These are phyloP conservation scores for Eutypa lata DNA, from an alignment of 2,329 filamentous ascomycete species.

Conservation along the genomic window DNA sequence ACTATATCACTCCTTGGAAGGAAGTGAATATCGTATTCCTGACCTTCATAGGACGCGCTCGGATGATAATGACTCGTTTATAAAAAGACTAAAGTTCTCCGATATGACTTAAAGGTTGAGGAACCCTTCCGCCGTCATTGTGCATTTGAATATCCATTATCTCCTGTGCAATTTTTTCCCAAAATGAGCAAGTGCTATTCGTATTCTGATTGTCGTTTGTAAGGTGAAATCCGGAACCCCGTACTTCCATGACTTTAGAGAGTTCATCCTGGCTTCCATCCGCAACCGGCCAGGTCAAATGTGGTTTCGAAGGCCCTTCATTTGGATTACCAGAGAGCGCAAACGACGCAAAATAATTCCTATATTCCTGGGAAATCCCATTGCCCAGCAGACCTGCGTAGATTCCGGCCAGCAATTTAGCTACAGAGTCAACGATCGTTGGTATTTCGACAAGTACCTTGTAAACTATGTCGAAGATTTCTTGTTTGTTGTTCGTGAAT, in stretches of 20 bases:
- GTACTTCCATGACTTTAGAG: background rate
- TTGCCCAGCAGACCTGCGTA: background rate
- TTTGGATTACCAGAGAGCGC: slow-evolving; percentile 4
- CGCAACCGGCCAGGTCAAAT: background rate
- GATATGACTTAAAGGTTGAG: too few relatives aligned
- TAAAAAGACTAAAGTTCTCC: too few relatives aligned
- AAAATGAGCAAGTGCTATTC: background rate
- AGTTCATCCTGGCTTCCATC: background rate
- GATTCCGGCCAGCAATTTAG: background rate
- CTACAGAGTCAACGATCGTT: background rate
- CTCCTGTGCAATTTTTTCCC: background rate
- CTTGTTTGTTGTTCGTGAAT: slow-evolving; percentile 1
- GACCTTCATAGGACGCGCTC: too few relatives aligned
- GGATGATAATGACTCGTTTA: too few relatives aligned
- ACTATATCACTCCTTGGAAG: too few relatives aligned
- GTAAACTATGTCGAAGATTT: background rate
- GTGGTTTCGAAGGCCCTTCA: too few relatives aligned
- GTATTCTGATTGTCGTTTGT: background rate
- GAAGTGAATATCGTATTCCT: too few relatives aligned
- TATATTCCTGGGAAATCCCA: background rate
- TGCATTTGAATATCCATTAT: too few relatives aligned
- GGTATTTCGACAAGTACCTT: too few relatives aligned
- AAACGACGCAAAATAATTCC: slow-evolving; percentile 1
- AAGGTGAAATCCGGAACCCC: background rate
- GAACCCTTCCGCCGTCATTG: too few relatives aligned